Conservation (phyloP, 768 basidiomycete genomes). For the Suillus hirtellus region DNA sequence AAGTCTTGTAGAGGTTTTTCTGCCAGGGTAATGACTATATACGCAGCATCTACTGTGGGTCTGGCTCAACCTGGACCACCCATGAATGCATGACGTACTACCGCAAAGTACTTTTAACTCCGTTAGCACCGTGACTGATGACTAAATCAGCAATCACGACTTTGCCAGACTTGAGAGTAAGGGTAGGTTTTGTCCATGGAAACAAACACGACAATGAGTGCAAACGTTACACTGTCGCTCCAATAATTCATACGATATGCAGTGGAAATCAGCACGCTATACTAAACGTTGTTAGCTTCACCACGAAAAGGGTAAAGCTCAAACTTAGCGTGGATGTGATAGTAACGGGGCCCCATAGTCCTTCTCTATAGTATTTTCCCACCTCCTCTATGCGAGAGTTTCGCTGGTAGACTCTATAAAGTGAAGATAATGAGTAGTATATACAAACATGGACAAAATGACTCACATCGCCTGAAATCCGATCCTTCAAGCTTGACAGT, state of each 20-base stretch:
- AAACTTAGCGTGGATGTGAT: constrained; percentile 34
- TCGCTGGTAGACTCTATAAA: constrained; percentile 34
- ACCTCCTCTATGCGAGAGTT: constrained; percentile 37
- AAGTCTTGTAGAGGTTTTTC: constrained; percentile 48
- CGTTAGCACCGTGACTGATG: constrained; percentile 48
- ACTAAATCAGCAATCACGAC: constrained; percentile 42
- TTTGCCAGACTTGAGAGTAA: constrained; percentile 41
- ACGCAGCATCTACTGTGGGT: constrained; percentile 61
- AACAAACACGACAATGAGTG: too few relatives aligned
- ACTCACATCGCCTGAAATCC: constrained; percentile 44
- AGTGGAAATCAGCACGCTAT: constrained; percentile 49
- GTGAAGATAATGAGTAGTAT: background rate
- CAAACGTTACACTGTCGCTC: constrained; percentile 30
- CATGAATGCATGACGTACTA: constrained; percentile 40
- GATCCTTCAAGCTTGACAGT: constrained; percentile 41
- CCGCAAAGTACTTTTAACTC: constrained; percentile 52
- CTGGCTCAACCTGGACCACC: constrained; percentile 45
- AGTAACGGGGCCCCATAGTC: constrained; percentile 35
- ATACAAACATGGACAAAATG: background rate
- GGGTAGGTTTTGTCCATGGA: too few relatives aligned
- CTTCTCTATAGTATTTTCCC: constrained; percentile 34
- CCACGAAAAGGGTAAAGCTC: background rate
- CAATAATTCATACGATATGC: constrained; percentile 38
- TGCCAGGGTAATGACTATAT: constrained; percentile 53
- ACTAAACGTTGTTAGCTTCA: background rate